Evolutionary conservation across 371 early-diverging fungal species (phyloP), one percentile per base, ranked within the genome.

Genomic region (Blakeslea trispora): DNA sequence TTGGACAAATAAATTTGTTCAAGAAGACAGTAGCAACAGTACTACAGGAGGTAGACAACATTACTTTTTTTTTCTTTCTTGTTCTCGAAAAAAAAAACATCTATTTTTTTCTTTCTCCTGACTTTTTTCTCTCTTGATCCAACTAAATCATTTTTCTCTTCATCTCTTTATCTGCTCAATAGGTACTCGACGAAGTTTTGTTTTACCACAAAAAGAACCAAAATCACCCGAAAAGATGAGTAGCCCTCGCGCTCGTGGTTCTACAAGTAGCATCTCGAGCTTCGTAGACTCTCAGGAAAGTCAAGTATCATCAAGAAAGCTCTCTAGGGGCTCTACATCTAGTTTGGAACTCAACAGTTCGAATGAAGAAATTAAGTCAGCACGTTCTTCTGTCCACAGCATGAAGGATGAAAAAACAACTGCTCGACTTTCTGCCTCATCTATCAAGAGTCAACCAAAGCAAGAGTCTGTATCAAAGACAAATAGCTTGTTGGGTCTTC

Each of bases 1-100:
- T 11, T 65, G 66, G 66, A 44, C 66, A 2, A 65, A 65, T 35
- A 65, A 65, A 45, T 65, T 65, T 57, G 61, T 65, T 22, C 56
- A 65, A 57, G 47, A 65, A 50, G 66, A 65, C 23, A 28, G 28
- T 28, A 7, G 28, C 28, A 45, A 22, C 23, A 23, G 8, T 46
- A 59, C 50, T 53, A 46, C 61, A 57, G 66, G 61, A 65, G 66
- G 66, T 64, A 54, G 37, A 37, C 37, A 37, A 37, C 37, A 37
- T 14, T 37, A 7, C 21, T 43, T 17, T 6, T 50, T 17, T 24
- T 37, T 22, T n/a, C n/a, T n/a, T n/a, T n/a, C n/a, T n/a, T n/a
- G n/a, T n/a, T n/a, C n/a, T n/a, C n/a, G n/a, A 34, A 39, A 19
- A 45, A 31, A 50, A 35, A 52, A 50, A 18, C 37, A n/a, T 35